Base-by-base conservation (phyloP, 2,329 filamentous ascomycete genomes). In the Epichloe baconii region DNA sequence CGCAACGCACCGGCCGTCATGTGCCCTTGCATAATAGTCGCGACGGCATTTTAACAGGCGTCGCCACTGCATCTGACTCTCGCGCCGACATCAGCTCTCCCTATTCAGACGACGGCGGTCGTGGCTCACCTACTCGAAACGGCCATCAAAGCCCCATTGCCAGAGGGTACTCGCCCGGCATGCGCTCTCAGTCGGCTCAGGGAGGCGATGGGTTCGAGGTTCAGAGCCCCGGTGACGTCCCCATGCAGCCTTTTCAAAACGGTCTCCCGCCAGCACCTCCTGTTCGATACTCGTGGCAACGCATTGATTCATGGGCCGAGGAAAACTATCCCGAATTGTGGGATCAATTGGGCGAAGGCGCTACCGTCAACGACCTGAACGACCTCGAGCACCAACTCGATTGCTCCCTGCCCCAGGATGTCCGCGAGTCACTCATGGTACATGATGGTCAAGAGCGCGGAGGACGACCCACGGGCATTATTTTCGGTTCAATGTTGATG, bases 361-460 rank as follows among this genome's bases (percentile, higher is more conserved):
- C 86, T 64, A 97, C 93, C 5, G 77, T 81, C 63, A 98, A 98
- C 69, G 93, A 98, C 64, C 75, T 98, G 64, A 97, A 96, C 67
- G 93, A 97, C 68, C 74, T 98, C 49, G 93, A 98, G 71, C 89
- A 97, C 68, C 86, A 95, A 67, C 77, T 98, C 48, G 91, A 98
- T 66, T 94, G 89, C 71, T 91, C 89, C 31, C 77, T 98, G 42
- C 93, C 93, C 15, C 82, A 91, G 68, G 93, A 98, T 62, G 82
- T 98, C 49, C 85, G 93, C 59, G 90, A 98, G 62, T 97, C 93
- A 2, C 72, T 96, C 61, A 82, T 86, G 72, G 68, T 88, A 49
- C 93, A 98, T 66, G 93, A 98, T 62, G 93, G 93, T n/a, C 93
- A 98, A 68, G 93, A 98, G 70, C 85, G 93, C 56, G 88, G 89